Conservation (phyloP, 805 yeast species). For the Monosporozyma servazzii region DNA sequence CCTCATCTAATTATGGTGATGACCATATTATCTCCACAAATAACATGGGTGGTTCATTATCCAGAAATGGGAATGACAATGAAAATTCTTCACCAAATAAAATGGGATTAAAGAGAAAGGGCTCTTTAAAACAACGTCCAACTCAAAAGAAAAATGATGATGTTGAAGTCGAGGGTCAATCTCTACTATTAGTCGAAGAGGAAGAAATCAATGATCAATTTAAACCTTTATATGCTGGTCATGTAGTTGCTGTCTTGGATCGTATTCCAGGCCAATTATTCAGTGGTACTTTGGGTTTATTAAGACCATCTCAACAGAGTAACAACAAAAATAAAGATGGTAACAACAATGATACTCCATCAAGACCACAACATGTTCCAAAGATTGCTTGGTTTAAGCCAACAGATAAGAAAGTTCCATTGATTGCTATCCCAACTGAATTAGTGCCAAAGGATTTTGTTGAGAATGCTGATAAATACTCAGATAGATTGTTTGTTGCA, state of each 20-base stretch:
- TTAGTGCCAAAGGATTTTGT: conserved; percentile 95
- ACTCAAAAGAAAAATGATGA: conserved; percentile 96
- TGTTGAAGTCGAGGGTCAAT: conserved; percentile 97
- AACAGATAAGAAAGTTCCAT: conserved; percentile 93
- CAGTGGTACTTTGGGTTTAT: conserved; percentile 85
- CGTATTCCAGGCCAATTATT: conserved; percentile 95
- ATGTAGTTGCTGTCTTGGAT: conserved; percentile 95
- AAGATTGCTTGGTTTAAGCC: conserved; percentile 99
- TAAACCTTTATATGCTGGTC: conserved; percentile 94
- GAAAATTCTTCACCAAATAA: conserved; percentile 32
- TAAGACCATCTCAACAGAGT: conserved; percentile 92
- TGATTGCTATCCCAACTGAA: conserved; percentile 96
- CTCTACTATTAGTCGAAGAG: conserved; percentile 82
- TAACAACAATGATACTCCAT: conserved; percentile 28
- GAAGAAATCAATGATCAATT: conserved; percentile 89
- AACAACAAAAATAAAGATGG: conserved; percentile 46
- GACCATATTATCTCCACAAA: not conserved
- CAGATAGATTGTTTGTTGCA: conserved; percentile 80
- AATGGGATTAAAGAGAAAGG: conserved; percentile 50
- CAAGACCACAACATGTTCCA: conserved; percentile 45
- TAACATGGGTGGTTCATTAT: conserved; percentile 6
- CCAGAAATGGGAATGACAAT: conserved; percentile 20
- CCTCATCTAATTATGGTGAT: conserved; percentile 1
- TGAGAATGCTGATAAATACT: conserved; percentile 77
- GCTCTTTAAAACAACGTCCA: conserved; percentile 89